Evolutionary conservation across 768 basidiomycete species (phyloP).

Genomic region (Lactarius pseudohatsudake): DNA sequence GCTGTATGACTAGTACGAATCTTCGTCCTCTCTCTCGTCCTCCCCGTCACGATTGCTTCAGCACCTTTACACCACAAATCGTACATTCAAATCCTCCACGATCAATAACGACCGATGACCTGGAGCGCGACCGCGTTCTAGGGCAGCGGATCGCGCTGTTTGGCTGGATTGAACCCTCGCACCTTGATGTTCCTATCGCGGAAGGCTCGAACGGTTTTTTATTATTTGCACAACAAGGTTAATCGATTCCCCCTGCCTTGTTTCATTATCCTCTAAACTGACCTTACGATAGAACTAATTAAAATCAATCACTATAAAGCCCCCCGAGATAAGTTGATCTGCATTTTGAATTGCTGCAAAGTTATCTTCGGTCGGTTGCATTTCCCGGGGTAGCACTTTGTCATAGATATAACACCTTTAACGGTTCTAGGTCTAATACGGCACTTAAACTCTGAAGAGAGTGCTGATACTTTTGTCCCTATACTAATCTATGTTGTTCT

Average conservation of each 20-base stretch:
- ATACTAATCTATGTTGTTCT: slow-evolving; percentile 92
- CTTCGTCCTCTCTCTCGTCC: background rate
- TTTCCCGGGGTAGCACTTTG: slow-evolving; percentile 18
- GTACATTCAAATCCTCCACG: slow-evolving; percentile 62
- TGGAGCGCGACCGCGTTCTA: slow-evolving; percentile 93
- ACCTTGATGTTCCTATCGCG: slow-evolving; percentile 85
- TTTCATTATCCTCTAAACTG: no score
- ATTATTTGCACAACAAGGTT: slow-evolving; percentile 87
- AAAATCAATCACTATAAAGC: slow-evolving; percentile 99
- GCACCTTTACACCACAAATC: slow-evolving; percentile 91
- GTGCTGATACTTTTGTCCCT: slow-evolving; percentile 93
- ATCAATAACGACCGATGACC: slow-evolving; percentile 87
- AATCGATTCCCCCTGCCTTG: slow-evolving; percentile 18
- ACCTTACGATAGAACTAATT: slow-evolving; percentile 62
- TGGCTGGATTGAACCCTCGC: slow-evolving; percentile 83
- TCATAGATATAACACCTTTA: slow-evolving; percentile 5
- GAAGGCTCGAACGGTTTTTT: slow-evolving; percentile 79
- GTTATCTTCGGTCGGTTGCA: slow-evolving; percentile 87
- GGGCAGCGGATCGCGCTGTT: slow-evolving; percentile 89
- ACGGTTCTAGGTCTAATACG: slow-evolving; percentile 72
- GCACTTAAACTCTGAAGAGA: slow-evolving; percentile 79
- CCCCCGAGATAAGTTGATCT: slow-evolving; percentile 96
- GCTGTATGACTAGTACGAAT: slow-evolving; percentile 86
- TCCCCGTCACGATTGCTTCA: slow-evolving; percentile 36
- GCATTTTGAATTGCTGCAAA: slow-evolving; percentile 96